A percentile compares a stretch with the other conserved stretches of the same genome.
phyloP scores from a whole-genome alignment of 2,329 filamentous ascomycete species.

The Sporothrix mexicana region DNA sequence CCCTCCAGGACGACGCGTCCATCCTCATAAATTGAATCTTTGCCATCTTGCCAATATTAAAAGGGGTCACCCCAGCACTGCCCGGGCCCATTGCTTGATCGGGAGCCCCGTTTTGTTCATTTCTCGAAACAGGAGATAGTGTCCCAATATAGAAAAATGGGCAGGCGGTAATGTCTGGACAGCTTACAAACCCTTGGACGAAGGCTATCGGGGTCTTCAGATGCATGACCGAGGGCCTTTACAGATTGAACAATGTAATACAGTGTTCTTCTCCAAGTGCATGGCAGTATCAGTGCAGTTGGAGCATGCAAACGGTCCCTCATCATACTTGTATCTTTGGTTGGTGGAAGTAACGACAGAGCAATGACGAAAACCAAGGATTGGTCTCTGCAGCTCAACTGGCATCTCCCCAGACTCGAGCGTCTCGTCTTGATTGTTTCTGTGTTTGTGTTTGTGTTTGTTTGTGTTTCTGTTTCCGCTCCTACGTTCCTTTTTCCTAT shows the following conservation, averaged over 20 bases:
- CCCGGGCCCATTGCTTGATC: slow-evolving; percentile 1
- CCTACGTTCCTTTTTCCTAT: too few relatives aligned
- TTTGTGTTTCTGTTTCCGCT: not conserved
- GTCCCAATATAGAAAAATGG: not conserved
- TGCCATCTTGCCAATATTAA: not conserved
- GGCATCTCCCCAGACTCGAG: not conserved
- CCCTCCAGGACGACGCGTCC: not conserved
- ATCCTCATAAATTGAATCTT: not conserved
- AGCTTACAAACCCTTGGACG: not conserved
- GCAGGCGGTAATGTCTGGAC: too few relatives aligned
- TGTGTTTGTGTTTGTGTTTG: not conserved
- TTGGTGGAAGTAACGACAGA: too few relatives aligned
- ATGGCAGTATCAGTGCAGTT: too few relatives aligned
- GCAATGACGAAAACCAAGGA: not conserved
- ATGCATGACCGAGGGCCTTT: too few relatives aligned
- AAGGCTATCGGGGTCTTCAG: not conserved
- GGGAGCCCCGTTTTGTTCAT: not conserved
- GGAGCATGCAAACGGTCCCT: too few relatives aligned
- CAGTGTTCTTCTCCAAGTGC: too few relatives aligned
- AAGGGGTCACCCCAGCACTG: not conserved
- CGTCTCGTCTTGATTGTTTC: not conserved
- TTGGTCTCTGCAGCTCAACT: not conserved
- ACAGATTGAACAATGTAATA: too few relatives aligned
- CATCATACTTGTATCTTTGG: not conserved
- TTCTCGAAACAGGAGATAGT: not conserved